These are phyloP conservation scores for Grosmannia huntii DNA, from an alignment of 2,329 filamentous ascomycete species.

Conservation along the genomic window DNA sequence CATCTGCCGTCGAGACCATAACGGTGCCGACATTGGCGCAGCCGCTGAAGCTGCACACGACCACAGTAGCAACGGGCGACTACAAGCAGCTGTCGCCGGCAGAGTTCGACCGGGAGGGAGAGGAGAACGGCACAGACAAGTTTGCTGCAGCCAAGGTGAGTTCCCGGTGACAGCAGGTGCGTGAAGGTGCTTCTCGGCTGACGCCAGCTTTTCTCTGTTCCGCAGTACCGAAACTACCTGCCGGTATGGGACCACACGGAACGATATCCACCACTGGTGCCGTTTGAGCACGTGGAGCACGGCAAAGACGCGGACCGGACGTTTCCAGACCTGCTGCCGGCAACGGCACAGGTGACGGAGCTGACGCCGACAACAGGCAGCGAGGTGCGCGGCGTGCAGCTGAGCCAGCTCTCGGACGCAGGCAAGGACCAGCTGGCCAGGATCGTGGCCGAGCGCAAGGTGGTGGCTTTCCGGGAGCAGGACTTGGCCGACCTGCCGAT, in stretches of 20 bases:
- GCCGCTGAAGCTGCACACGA: constrained; percentile 19
- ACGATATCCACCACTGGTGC: constrained; percentile 46
- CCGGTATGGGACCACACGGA: constrained; percentile 48
- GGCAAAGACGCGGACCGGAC: constrained; percentile 53
- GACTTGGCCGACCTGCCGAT: constrained; percentile 53
- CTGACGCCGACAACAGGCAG: constrained; percentile 56
- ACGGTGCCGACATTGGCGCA: constrained; percentile 8
- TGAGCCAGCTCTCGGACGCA: constrained; percentile 46
- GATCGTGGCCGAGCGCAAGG: constrained; percentile 56
- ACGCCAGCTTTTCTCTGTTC: constrained; percentile 4
- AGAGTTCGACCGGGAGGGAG: constrained; percentile 9
- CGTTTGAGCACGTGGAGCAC: constrained; percentile 56
- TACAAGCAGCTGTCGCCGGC: constrained; percentile 14
- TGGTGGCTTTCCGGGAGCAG: constrained; percentile 58
- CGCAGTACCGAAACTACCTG: constrained; percentile 49
- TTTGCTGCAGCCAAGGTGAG: constrained; percentile 6
- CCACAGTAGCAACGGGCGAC: constrained; percentile 20
- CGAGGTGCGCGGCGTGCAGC: constrained; percentile 54
- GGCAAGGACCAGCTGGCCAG: constrained; percentile 59
- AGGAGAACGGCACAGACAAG: constrained; percentile 11
- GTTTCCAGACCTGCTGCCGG: constrained; percentile 50
- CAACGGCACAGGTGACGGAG: constrained; percentile 30
- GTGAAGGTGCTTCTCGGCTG: not conserved
- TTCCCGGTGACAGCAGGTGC: not conserved
- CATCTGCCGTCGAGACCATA: constrained; percentile 9